A percentile compares a stretch with the other conserved stretches of the same genome.
These are phyloP conservation scores for Xerocomellus intermedius DNA, from an alignment of 768 basidiomycete species.

Conservation along the genomic window DNA sequence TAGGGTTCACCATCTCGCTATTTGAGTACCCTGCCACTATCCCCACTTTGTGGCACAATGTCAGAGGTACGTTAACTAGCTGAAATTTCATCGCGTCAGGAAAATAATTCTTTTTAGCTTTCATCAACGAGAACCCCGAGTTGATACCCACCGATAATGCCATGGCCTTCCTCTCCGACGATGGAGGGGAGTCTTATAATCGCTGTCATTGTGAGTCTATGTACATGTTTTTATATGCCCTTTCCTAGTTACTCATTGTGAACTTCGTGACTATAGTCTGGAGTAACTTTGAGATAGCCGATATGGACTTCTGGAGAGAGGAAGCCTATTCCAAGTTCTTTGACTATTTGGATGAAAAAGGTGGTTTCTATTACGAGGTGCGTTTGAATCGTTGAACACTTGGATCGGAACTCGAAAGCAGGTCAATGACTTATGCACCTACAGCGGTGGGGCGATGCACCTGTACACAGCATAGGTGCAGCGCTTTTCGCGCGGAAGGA, in stretches of 20 bases:
- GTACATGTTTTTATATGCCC: background rate
- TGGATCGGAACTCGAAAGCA: background rate
- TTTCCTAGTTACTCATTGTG: background rate
- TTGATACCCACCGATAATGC: slow-evolving; percentile 63
- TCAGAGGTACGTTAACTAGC: slow-evolving; percentile 50
- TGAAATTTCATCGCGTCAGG: background rate
- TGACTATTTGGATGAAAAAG: slow-evolving; percentile 72
- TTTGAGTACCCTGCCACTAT: slow-evolving; percentile 81
- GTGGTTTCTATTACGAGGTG: slow-evolving; percentile 93
- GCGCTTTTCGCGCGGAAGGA: slow-evolving; percentile 72
- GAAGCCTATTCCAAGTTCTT: slow-evolving; percentile 86
- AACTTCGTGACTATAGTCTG: slow-evolving; percentile 48
- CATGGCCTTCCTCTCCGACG: slow-evolving; percentile 71
- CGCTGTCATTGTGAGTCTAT: slow-evolving; percentile 67
- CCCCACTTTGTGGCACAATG: slow-evolving; percentile 71
- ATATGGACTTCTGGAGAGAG: slow-evolving; percentile 84
- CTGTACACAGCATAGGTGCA: slow-evolving; percentile 82
- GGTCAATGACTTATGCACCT: background rate
- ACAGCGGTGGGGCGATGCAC: slow-evolving; percentile 84
- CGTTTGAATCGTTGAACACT: slow-evolving; percentile 11
- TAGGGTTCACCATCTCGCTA: slow-evolving; percentile 78
- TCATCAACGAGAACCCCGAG: slow-evolving; percentile 60
- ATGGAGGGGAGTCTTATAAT: slow-evolving; percentile 67
- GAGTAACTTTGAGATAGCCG: slow-evolving; percentile 82
- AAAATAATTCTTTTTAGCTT: slow-evolving; percentile 46